Conservation (phyloP, 2,329 filamentous ascomycete genomes). For the Fusarium drepaniforme region DNA sequence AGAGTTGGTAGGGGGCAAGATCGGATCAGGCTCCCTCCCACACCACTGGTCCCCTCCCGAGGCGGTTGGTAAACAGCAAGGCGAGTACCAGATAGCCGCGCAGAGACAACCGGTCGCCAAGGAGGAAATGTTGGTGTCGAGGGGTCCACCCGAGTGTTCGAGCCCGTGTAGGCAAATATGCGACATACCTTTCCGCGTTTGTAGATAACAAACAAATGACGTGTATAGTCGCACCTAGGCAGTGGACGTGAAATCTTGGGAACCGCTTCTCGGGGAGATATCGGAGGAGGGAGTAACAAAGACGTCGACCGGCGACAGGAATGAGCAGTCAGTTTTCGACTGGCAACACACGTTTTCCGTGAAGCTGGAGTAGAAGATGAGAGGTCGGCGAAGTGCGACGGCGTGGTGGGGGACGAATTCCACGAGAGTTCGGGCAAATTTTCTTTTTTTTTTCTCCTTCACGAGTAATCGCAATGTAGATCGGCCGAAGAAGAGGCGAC, state of each 20-base stretch:
- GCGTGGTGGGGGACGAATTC: slow-evolving; percentile 23
- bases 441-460: slow-evolving; percentile 29
- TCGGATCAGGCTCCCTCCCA: slow-evolving; percentile 4
- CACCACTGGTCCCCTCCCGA: slow-evolving; percentile 10
- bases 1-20: not conserved
- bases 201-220: slow-evolving; percentile 37
- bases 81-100: slow-evolving; percentile 16
- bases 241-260: slow-evolving; percentile 23
- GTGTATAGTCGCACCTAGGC: slow-evolving; percentile 35
- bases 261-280: slow-evolving; percentile 29
- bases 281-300: slow-evolving; percentile 21
- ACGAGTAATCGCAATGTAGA: slow-evolving; percentile 28
- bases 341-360: slow-evolving; percentile 20
- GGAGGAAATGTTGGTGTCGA: slow-evolving; percentile 18
- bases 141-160: slow-evolving; percentile 19
- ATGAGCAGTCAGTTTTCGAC: slow-evolving; percentile 20
- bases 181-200: slow-evolving; percentile 39
- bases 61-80: slow-evolving; percentile 18
- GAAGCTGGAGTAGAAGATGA: slow-evolving; percentile 10
- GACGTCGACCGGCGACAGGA: slow-evolving; percentile 45
- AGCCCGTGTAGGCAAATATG: slow-evolving; percentile 22
- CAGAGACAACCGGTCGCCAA: slow-evolving; percentile 10
- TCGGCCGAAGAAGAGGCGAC: slow-evolving; percentile 16
- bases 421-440: slow-evolving; percentile 22
- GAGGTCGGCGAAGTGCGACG: slow-evolving; percentile 6